Base-by-base conservation (phyloP, 2,329 filamentous ascomycete species). In the Mycogone perniciosa region DNA sequence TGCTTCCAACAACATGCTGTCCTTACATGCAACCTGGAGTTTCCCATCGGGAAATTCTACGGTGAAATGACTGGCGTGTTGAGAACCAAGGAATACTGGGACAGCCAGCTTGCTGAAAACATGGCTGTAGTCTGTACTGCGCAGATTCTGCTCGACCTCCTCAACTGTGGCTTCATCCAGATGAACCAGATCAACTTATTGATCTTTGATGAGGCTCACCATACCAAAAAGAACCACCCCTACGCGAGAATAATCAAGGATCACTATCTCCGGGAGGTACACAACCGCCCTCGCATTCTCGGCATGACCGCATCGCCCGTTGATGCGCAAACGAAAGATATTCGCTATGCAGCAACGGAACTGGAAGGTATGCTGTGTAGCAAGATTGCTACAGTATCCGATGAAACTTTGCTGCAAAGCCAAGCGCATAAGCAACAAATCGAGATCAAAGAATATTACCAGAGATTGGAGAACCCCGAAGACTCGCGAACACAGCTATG, bases 221-320 rank as follows among this genome's bases (percentile, higher is more conserved):
- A 97, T 62, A 84, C 92, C 0, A 99, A 99, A 69, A 95, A 92
- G 65, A 87, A 90, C 46, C 93, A 99, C 61, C 79, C 89, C 0
- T 99, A 96, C 63, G 89, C 92, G 20, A 79, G 82, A 30, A 93
- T 99, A 52, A 88, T 99, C 69, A 90, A 88, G 60, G 86, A 95
- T 52, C 90, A 88, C 59, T 97, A 96, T 62, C 60, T 81, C 1
- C 68, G 76, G 2, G 71, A 76, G 31, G 58, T 65, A 1, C 69
- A 74, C 1, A 56, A 65, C 0, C 76, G 82, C 4, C 93, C 93
- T 4, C 85, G 84, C 35, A 84, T 99, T 20, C 87, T 99, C 57
- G 92, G 92, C 29, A 96, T 97, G 92, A 99, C 93, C 1, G 93
- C 93, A 6, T 97, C 93, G 0, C 93, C 93, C 0, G 85, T 96